Conservation (phyloP, 257 asterid species). For the Penstemon davidsonii region DNA sequence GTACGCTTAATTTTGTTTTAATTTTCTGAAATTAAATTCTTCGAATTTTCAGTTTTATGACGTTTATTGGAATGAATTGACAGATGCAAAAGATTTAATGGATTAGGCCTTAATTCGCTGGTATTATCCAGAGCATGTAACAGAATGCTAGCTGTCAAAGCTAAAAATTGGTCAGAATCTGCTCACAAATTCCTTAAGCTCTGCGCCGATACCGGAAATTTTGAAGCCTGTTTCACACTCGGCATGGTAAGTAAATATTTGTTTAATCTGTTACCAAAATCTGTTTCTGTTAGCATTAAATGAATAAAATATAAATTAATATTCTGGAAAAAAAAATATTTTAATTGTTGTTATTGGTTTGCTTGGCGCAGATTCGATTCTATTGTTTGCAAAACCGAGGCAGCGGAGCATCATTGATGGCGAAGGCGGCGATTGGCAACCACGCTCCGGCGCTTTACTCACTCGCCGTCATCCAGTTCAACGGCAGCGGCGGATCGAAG, state of each 20-base stretch:
- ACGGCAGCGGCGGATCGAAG: conserved; percentile 96
- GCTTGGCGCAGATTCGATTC: conserved; percentile 71
- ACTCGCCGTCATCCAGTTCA: conserved; percentile 84
- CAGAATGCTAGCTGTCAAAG: conserved; percentile 59
- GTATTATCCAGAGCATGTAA: conserved; percentile 71
- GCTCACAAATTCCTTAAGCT: conserved; percentile 80
- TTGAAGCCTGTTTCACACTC: conserved; percentile 78
- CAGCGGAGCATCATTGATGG: conserved; percentile 89
- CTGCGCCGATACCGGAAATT: conserved; percentile 84
- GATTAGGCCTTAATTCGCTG: conserved; percentile 57
- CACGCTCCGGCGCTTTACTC: conserved; percentile 94
- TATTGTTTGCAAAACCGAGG: conserved; percentile 83
- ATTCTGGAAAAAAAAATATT: too few relatives aligned
- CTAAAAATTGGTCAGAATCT: conserved; percentile 75
- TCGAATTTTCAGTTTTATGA: not conserved
- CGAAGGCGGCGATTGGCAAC: conserved; percentile 86
- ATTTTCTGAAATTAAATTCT: not conserved
- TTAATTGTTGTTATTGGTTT: not conserved
- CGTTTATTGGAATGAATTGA: conserved; percentile 15
- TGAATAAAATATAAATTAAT: too few relatives aligned
- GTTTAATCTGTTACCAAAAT: not conserved
- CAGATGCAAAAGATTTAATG: conserved; percentile 87
- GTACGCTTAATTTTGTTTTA: conserved; percentile 31
- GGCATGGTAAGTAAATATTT: conserved; percentile 72
- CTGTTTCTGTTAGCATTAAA: not conserved